These are phyloP conservation scores for Hansenula anomala DNA, from an alignment of 1,139 yeast genomes.

Conservation along the genomic window DNA sequence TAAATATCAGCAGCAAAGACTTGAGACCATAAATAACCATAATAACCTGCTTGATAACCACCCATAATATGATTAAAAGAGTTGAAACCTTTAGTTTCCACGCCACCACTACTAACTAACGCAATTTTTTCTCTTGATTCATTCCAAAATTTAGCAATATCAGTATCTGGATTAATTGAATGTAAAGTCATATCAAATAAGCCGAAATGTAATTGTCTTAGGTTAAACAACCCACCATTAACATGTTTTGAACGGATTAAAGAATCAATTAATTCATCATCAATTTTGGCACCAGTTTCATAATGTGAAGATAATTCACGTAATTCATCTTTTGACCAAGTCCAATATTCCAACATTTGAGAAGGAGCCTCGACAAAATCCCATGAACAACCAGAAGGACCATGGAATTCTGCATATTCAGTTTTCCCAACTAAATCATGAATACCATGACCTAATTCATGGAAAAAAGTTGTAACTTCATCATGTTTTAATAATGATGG, in stretches of 20 bases:
- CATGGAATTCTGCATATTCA: constrained; percentile 62
- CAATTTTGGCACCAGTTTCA: constrained; percentile 49
- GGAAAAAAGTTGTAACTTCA: constrained; percentile 83
- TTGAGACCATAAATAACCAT: constrained; percentile 81
- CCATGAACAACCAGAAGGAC: constrained; percentile 66
- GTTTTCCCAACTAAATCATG: constrained; percentile 72
- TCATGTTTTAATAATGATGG: constrained; percentile 75
- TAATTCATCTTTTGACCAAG: constrained; percentile 68
- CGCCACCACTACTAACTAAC: constrained; percentile 50
- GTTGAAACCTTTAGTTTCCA: constrained; percentile 58
- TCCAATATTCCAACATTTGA: constrained; percentile 86
- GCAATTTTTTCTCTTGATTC: constrained; percentile 53
- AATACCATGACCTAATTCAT: constrained; percentile 86
- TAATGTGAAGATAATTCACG: constrained; percentile 62
- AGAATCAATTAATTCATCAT: constrained; percentile 54
- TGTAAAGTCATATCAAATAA: constrained; percentile 73
- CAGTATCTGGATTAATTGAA: constrained; percentile 40
- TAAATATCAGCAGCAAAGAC: constrained; percentile 84
- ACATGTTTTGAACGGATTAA: constrained; percentile 68
- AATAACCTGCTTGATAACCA: constrained; percentile 83
- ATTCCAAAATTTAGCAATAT: constrained; percentile 59
- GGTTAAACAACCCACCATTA: constrained; percentile 62
- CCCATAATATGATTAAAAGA: constrained; percentile 77
- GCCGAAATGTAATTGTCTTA: constrained; percentile 77
- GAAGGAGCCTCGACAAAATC: constrained; percentile 92